Conservation (phyloP, 2,329 filamentous ascomycete genomes). For the Ophiocordyceps camponoti-rufipedis region DNA sequence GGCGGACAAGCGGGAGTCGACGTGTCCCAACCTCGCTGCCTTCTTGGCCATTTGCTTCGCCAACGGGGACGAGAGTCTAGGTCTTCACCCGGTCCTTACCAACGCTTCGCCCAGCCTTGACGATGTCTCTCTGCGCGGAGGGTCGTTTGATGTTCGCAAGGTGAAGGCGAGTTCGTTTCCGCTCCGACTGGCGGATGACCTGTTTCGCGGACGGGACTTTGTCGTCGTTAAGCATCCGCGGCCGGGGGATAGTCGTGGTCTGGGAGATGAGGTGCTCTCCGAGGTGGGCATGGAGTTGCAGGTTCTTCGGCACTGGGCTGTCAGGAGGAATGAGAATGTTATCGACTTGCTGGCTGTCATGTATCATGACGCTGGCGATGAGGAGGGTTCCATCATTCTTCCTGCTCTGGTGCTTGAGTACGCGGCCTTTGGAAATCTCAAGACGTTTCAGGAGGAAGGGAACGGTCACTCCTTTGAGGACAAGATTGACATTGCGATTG, state of each 20-base stretch:
- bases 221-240: not conserved
- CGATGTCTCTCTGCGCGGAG: not conserved
- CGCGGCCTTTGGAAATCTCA: not conserved
- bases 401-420: not conserved
- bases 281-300: not conserved
- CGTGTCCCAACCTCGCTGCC: not conserved
- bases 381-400: not conserved
- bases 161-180: not conserved
- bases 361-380: not conserved
- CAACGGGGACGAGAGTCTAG: not conserved
- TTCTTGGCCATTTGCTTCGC: not conserved
- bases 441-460: not conserved
- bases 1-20: not conserved
- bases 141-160: not conserved
- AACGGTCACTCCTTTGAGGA: not conserved
- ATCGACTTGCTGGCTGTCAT: slow-evolving; percentile 1
- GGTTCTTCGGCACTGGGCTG: not conserved
- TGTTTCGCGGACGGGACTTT: not conserved
- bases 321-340: not conserved
- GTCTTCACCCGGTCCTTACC: not conserved
- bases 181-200: not conserved
- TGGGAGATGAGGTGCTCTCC: not conserved
- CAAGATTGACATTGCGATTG: not conserved
- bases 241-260: not conserved
- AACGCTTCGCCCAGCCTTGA: not conserved